Conservation (phyloP, 352 stramenopile species). For the Phytophthora megakarya region DNA sequence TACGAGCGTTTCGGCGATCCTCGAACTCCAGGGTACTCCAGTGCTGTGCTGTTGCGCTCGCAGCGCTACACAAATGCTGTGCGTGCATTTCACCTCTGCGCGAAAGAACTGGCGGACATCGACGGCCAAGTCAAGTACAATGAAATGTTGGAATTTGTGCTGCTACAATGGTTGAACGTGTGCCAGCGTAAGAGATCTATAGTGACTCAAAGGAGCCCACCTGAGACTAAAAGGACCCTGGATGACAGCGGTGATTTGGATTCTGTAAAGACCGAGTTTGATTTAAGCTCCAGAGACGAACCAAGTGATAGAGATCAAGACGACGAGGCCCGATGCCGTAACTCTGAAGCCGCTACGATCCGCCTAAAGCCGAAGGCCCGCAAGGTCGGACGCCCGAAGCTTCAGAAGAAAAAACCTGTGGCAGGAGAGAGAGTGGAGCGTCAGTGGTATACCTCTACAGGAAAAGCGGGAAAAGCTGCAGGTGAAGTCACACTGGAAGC, state of each 20-base stretch:
- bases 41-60: no score
- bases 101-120: conserved; percentile 12
- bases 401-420: background rate
- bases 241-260: no score
- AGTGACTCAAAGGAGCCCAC: no score
- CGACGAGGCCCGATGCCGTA: no score
- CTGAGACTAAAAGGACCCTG: no score
- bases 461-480: background rate
- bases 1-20: background rate
- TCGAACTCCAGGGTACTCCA: no score
- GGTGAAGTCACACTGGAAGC: conserved; percentile 15
- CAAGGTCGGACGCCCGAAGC: background rate
- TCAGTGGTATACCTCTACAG: no score
- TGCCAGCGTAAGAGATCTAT: conserved; percentile 3
- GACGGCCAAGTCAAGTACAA: background rate
- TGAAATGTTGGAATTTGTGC: background rate
- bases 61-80: conserved; percentile 5
- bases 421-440: background rate
- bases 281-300: no score
- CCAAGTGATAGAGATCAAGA: no score
- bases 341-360: no score
- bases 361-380: background rate
- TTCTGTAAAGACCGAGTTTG: no score
- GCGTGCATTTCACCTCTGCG: background rate
- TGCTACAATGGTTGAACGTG: conserved; percentile 6